phyloP scores from a whole-genome alignment of 495 filamentous ascomycete genomes.

The Annulohypoxylon maeteangense region DNA sequence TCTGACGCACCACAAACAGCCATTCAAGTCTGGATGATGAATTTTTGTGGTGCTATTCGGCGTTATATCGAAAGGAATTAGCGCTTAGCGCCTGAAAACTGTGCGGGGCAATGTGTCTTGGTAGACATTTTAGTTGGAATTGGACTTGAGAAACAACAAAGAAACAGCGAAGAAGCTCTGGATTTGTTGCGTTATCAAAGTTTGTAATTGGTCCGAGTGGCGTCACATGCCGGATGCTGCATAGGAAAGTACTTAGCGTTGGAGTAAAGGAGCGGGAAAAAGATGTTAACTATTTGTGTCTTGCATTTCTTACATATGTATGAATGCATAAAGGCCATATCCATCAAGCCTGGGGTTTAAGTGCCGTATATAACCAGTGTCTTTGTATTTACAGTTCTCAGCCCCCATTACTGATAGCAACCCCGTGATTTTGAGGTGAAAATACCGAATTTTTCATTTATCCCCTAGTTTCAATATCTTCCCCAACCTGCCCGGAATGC shows the following conservation, averaged over 20 bases:
- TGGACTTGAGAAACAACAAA: not conserved
- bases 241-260: not conserved
- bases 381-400: not conserved
- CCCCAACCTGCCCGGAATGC: not conserved
- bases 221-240: not conserved
- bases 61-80: not conserved
- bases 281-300: not conserved
- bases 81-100: not conserved
- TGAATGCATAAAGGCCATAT: not conserved
- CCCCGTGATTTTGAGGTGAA: not conserved
- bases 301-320: not conserved
- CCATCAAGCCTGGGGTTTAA: not conserved
- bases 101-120: not conserved
- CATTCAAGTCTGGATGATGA: not conserved
- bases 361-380: not conserved
- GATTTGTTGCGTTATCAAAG: not conserved
- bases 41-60: slow-evolving; percentile 2
- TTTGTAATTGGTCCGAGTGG: not conserved
- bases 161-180: not conserved
- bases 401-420: not conserved
- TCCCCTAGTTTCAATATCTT: not conserved
- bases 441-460: not conserved
- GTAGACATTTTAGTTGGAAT: not conserved
- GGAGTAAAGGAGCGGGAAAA: not conserved
- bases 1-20: slow-evolving; percentile 7